A percentile compares a stretch with the other conserved stretches of the same genome.
Conservation (phyloP, 805 yeast species). For the Yamadazyma philogaea region DNA sequence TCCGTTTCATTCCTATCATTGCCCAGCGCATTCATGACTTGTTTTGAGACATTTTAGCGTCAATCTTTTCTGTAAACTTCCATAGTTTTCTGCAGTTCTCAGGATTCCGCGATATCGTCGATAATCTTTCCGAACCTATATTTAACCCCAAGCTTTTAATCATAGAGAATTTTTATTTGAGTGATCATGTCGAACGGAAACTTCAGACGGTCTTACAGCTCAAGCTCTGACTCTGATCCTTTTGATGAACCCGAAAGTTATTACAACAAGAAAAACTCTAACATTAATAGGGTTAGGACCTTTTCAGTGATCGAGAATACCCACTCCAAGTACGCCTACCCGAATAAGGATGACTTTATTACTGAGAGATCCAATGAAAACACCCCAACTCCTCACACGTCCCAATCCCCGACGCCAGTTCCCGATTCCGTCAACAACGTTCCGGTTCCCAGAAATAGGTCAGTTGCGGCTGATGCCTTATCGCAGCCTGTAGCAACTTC, state of each 20-base stretch:
- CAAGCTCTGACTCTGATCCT: slow-evolving; percentile 55
- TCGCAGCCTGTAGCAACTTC: background rate
- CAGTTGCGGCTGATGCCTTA: background rate
- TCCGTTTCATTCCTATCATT: no score
- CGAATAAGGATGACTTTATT: slow-evolving; percentile 11
- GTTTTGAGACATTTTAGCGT: no score
- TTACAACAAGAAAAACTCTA: slow-evolving; percentile 42
- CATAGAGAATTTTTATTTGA: background rate
- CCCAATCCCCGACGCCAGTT: slow-evolving; percentile 7
- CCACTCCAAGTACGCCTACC: slow-evolving; percentile 2
- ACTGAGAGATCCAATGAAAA: slow-evolving; percentile 10
- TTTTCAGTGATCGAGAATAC: slow-evolving; percentile 40
- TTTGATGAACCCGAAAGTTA: slow-evolving; percentile 66
- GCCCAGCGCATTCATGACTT: no score
- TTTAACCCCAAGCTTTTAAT: background rate
- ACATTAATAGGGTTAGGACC: slow-evolving; percentile 54
- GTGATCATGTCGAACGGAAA: background rate
- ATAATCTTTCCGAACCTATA: slow-evolving; percentile 6
- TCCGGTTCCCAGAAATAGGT: slow-evolving; percentile 4
- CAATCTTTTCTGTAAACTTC: background rate
- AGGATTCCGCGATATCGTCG: slow-evolving; percentile 7
- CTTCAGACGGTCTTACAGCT: slow-evolving; percentile 32
- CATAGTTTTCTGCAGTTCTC: background rate
- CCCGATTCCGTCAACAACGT: slow-evolving; percentile 8
- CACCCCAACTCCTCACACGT: slow-evolving; percentile 9